Evolutionary conservation across 257 asterid species (phyloP), one percentile per base, ranked within the genome.

Genomic region (Salvia miltiorrhiza): DNA sequence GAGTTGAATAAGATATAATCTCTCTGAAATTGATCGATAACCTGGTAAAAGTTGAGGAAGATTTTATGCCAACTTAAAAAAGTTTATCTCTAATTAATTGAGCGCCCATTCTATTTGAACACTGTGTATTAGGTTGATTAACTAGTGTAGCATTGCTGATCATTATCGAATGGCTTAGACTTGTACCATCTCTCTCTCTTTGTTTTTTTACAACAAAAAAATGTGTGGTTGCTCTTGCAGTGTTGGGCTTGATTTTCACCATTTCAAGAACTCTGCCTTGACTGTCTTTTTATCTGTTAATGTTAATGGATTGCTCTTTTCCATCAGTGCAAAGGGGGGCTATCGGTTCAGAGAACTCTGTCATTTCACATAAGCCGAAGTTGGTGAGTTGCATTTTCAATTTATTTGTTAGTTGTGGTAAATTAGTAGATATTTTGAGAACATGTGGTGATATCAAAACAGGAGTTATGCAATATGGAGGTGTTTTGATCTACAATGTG

Each of bases 391-490:
- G 14, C 43, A 12, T 69, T 37, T 33, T 57, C 19, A 37, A 13
- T 65, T 45, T 35, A 30, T 40, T 54, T 44, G 41, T 49, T 20
- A 32, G 48, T 7, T 69, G 32, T 45, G 6, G 33, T 63, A 59
- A 49, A 59, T 40, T 35, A 23, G 44, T 19, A 26, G 33, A 28
- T 67, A 10, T n/a, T 33, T 54, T 32, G 24, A 13, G 7, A 48
- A 21, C 6, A 44, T 41, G 11, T 12, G 7, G 50, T 56, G 23
- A 16, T 62, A 16, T 67, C 23, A 48, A 50, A 60, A 65, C 80
- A 83, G 94, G 94, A 80, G 76, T 63, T 76, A 61, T 80, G 91
- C 88, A 17, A 67, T 85, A 14, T 87, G 91, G 95, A 83, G 95
- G 78, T 87, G 95, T 63, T 85, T 83, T 49, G 48, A 76, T 67